These are phyloP conservation scores for Lasiosphaeriaceae sp. DNA, from an alignment of 495 filamentous ascomycete species.

Conservation along the genomic window DNA sequence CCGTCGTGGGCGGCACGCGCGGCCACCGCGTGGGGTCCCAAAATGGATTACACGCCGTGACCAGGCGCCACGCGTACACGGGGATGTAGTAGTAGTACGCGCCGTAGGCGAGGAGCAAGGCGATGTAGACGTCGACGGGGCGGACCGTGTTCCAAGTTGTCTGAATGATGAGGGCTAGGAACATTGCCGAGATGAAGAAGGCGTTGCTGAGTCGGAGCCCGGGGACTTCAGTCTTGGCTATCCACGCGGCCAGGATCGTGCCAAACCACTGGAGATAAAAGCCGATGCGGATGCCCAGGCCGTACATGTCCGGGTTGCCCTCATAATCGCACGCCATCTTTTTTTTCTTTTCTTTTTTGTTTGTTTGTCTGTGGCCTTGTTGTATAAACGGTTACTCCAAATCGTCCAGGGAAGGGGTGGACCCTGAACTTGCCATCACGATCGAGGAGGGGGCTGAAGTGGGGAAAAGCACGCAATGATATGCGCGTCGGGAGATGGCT, in stretches of 20 bases:
- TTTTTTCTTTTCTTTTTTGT: not conserved
- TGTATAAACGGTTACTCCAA: too few species aligned
- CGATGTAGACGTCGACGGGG: constrained; percentile 24
- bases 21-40: constrained; percentile 13
- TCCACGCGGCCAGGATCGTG: constrained; percentile 4
- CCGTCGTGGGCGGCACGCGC: not conserved
- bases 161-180: constrained; percentile 2
- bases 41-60: constrained; percentile 7
- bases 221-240: not conserved
- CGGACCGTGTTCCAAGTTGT: not conserved
- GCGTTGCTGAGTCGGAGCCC: not conserved
- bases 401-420: not conserved
- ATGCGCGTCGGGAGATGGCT: not conserved
- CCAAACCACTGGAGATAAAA: constrained; percentile 27
- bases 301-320: constrained; percentile 7
- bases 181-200: constrained; percentile 6
- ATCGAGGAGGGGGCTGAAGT: not conserved
- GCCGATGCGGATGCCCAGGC: constrained; percentile 26
- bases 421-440: too few species aligned
- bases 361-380: not conserved
- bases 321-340: constrained; percentile 4
- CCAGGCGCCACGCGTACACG: not conserved
- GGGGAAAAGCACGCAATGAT: not conserved
- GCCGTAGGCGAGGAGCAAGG: constrained; percentile 20
- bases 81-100: constrained; percentile 2